Evolutionary conservation across 805 yeast species (phyloP).

Genomic region (Suhomyces sp.): DNA sequence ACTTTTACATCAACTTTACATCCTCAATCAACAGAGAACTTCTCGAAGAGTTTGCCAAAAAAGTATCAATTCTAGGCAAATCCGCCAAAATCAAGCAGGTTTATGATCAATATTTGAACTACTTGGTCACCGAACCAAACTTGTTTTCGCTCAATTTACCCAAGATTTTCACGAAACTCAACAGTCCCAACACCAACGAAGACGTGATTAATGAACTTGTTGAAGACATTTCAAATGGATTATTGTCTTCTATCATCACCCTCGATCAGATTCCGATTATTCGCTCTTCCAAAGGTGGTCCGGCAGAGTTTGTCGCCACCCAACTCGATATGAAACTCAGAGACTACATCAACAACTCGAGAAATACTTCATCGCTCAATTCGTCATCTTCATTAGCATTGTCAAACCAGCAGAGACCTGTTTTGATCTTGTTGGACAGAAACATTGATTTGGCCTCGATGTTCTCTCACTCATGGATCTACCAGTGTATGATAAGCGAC

Average conservation of each 20-base stretch:
- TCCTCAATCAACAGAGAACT: slow-evolving; percentile 72
- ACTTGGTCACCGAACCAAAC: slow-evolving; percentile 89
- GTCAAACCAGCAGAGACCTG: slow-evolving; percentile 55
- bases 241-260: slow-evolving; percentile 77
- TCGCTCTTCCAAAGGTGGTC: slow-evolving; percentile 87
- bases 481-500: slow-evolving; percentile 94
- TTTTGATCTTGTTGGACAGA: slow-evolving; percentile 80
- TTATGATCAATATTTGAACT: slow-evolving; percentile 90
- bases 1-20: slow-evolving; percentile 81
- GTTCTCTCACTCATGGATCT: slow-evolving; percentile 97
- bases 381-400: slow-evolving; percentile 10
- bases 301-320: slow-evolving; percentile 91
- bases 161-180: slow-evolving; percentile 63
- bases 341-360: slow-evolving; percentile 78
- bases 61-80: slow-evolving; percentile 70
- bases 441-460: slow-evolving; percentile 87
- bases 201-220: slow-evolving; percentile 67
- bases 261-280: slow-evolving; percentile 81
- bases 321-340: slow-evolving; percentile 80
- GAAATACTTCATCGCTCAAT: slow-evolving; percentile 14
- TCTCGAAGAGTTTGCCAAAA: slow-evolving; percentile 84
- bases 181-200: slow-evolving; percentile 71
- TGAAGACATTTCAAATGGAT: slow-evolving; percentile 70
- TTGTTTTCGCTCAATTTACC: slow-evolving; percentile 75
- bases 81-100: slow-evolving; percentile 78